Percentiles rank a stretch among this genome's conserved stretches.
phyloP scores from a whole-genome alignment of 331 rosid species.

The Rhamnella rubrinervis region DNA sequence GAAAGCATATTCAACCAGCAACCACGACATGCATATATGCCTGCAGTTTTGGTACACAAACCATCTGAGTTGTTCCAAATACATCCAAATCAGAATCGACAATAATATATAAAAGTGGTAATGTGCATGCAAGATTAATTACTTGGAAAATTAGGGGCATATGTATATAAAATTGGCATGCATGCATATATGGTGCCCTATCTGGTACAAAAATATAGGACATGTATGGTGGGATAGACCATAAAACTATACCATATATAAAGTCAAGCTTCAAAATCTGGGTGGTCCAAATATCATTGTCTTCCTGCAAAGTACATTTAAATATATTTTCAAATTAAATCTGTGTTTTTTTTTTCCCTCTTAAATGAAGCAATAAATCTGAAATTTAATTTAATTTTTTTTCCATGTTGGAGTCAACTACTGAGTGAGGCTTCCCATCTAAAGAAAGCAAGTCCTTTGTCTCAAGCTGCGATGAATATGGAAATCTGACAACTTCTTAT shows the following conservation, averaged over 20 bases:
- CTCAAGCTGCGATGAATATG: no score
- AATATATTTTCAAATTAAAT: background rate
- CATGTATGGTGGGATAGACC: constrained; percentile 1
- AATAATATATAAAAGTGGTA: background rate
- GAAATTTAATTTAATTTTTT: background rate
- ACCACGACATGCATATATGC: background rate
- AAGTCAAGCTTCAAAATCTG: background rate
- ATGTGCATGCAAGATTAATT: background rate
- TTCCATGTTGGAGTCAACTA: no score
- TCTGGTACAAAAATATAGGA: constrained; percentile 12
- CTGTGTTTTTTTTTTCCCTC: background rate
- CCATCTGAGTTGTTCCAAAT: constrained; percentile 20
- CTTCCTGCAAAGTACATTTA: background rate
- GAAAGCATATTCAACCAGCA: background rate
- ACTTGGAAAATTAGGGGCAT: background rate
- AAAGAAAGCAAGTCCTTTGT: no score
- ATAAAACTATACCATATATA: background rate
- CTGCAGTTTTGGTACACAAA: constrained; percentile 1
- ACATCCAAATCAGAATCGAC: background rate
- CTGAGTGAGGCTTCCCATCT: no score
- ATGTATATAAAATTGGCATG: background rate
- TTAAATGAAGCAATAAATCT: background rate
- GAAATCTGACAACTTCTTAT: no score
- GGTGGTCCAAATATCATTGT: constrained; percentile 8
- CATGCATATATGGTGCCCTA: constrained; percentile 7